Conservation (phyloP, 2,329 filamentous ascomycete species). For the Fusarium phyllophilum region DNA sequence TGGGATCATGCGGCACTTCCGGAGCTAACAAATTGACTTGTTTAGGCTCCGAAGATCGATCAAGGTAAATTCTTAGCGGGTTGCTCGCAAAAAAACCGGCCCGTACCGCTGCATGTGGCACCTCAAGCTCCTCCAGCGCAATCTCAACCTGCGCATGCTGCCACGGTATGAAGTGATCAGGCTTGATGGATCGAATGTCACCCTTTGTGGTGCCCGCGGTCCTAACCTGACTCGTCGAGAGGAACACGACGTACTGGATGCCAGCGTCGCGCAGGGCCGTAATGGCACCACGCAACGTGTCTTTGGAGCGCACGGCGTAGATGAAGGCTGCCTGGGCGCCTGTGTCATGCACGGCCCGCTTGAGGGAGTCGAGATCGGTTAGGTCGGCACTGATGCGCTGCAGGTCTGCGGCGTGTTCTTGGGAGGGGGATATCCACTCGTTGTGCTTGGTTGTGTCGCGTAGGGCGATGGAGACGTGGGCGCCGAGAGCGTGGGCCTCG, state of each 20-base stretch:
- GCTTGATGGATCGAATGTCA: background rate
- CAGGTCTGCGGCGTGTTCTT: background rate
- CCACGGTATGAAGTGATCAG: background rate
- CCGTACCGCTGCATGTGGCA: background rate
- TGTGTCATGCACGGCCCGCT: background rate
- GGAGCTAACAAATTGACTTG: background rate
- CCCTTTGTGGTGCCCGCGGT: background rate
- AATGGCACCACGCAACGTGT: background rate
- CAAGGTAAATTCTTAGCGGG: background rate
- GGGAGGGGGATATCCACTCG: background rate
- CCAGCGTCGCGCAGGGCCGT: background rate
- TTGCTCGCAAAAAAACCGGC: slow-evolving; percentile 1
- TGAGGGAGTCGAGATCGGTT: background rate
- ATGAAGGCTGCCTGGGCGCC: background rate
- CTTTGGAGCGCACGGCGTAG: background rate
- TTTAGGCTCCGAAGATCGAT: background rate
- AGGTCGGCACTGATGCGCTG: background rate
- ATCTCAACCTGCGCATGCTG: slow-evolving; percentile 2
- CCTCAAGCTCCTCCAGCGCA: background rate
- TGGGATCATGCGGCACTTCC: background rate
- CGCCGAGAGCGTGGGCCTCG: background rate
- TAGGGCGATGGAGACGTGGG: background rate
- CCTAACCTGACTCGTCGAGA: background rate
- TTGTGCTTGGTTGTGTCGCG: background rate
- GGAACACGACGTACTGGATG: background rate